Evolutionary conservation across 176 grass and related monocot genomes (phyloP), one percentile per base, ranked within the genome.

Genomic region (Melocanna baccifera): DNA sequence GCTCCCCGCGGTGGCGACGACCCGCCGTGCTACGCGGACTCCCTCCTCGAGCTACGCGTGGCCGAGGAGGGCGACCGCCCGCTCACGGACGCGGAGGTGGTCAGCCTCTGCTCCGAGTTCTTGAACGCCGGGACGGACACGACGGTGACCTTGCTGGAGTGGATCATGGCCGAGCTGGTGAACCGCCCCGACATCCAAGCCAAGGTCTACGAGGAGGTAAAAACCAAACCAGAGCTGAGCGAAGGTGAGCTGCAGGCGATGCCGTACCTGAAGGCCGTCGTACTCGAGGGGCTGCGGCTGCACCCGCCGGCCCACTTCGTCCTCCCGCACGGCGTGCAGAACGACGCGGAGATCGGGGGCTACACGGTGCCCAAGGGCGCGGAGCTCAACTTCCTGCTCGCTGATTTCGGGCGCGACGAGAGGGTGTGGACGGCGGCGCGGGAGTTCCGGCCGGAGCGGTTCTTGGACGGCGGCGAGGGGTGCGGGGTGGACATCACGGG

Each of bases 401-500:
- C 86, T 2, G 77, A 82, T 2, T 58, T 96, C 4, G 86, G 77
- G 8, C 43, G 72, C 15, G 91, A 96, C 65, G 62, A 28, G 59
- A 48, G 18, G 67, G 81, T 29, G 6, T 96, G 94, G 94, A 70
- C 71, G 55, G 84, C 69, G 20, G 83, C 94, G 12, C 16, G 13
- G 8, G 92, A 94, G 90, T 94, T 97, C 88, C 83, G 90, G 7
- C 94, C 92, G 1, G 92, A 94, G 55, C 65, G 94, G 43, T 97
- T 97, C 81, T 1, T 97, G 11, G 88, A 86, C 25, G 90, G 62
- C 41, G 41, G 41, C 9, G 41, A 42, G 41, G 41, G 41, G 41
- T 42, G 41, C 41, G 41, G 41, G 9, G 41, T 42, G 41, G 41
- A 42, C 41, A 42, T 42, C 41, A 42, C 41, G 41, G 41, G 41